phyloP scores from a whole-genome alignment of 2,329 filamentous ascomycete species.

The Periconia sp. region DNA sequence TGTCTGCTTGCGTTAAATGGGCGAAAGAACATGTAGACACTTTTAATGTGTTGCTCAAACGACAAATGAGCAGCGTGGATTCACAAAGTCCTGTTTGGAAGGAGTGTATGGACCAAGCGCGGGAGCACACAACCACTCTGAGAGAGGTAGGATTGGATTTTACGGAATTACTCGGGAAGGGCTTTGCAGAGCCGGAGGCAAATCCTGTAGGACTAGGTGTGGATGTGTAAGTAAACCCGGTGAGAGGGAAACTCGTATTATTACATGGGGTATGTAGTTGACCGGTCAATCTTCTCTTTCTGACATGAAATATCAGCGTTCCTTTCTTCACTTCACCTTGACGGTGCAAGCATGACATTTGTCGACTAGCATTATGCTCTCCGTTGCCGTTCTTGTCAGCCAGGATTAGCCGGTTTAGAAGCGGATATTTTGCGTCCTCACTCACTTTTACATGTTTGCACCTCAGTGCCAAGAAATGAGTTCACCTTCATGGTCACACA shows the following conservation, averaged over 20 bases:
- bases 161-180: constrained; percentile 69
- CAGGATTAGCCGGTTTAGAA: too few relatives aligned
- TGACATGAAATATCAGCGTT: too few relatives aligned
- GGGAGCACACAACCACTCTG: constrained; percentile 77
- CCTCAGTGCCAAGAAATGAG: neutral
- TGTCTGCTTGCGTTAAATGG: constrained; percentile 96
- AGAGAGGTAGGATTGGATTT: constrained; percentile 90
- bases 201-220: constrained; percentile 34
- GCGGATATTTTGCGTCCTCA: neutral
- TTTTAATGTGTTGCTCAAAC: constrained; percentile 79
- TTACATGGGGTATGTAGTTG: neutral
- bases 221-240: constrained; percentile 2
- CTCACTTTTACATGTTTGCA: neutral
- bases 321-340: too few relatives aligned
- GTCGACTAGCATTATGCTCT: too few relatives aligned
- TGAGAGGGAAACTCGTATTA: neutral
- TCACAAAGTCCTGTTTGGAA: constrained; percentile 74
- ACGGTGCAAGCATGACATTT: too few relatives aligned
- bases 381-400: too few relatives aligned
- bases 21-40: constrained; percentile 92
- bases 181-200: constrained; percentile 13
- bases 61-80: constrained; percentile 87
- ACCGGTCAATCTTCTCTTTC: too few relatives aligned
- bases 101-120: constrained; percentile 79
- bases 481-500: neutral